Evolutionary conservation across 2,329 filamentous ascomycete species (phyloP), one percentile per base, ranked within the genome.

Genomic region (Atkinsonella hypoxylon): DNA sequence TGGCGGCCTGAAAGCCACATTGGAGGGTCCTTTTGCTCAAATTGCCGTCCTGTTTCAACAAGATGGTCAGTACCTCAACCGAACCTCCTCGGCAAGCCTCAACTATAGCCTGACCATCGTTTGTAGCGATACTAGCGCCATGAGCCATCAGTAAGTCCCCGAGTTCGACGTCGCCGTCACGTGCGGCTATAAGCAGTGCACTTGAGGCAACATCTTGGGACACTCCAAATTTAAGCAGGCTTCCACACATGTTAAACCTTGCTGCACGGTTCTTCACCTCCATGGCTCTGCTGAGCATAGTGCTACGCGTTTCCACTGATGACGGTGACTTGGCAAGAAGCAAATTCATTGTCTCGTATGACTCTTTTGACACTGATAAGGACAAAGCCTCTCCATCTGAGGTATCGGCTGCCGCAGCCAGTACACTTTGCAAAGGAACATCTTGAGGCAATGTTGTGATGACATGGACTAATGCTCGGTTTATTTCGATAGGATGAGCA

Each of bases 1-100:
- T 78, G 0, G 77, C 76, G 2, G 76, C 77, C 53, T 79, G 73
- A 43, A 81, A 81, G 0, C 73, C 76, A 39, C 70, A 68, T 31
- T 72, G 67, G 3, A 81, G 60, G 0, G 71, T 76, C 7, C 62
- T 59, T 45, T 68, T 68, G 11, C 67, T 67, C 0, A 70, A 60
- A 4, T 68, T 58, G 0, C 58, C 61, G 22, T 69, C 67, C 1
- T 70, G 67, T 22, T 64, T 67, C 0, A 81, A 62, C 1, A 81
- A 63, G 60, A 80, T 72, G 38, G 67, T 61, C 3, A 81, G 58
- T 5, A 81, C 71, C 4, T 73, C 71, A 0, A 69, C 61, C 0
- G 72, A 70, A 0, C 77, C 78, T 0, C 72, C 70, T 2, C 72
- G 69, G 32, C 75, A 78, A 0, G 78, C 76, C 54, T 77, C 73